Conservation (phyloP, 371 early-diverging fungal species). For the Circinella minor region DNA sequence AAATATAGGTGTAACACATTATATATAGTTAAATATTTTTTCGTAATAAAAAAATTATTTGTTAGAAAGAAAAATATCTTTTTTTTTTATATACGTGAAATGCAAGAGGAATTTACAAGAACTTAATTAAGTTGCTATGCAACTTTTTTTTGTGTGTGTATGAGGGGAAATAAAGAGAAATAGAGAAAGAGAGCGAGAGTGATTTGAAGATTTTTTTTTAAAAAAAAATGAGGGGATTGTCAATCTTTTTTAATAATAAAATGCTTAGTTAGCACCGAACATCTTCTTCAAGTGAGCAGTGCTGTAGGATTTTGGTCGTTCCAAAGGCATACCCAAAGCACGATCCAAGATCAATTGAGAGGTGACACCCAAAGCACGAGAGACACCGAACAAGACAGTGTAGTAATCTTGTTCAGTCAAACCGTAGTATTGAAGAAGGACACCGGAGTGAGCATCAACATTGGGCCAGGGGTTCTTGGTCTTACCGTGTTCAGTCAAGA, state of each 20-base stretch:
- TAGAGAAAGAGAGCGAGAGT: too few relatives aligned
- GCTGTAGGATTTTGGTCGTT: slow-evolving; percentile 95
- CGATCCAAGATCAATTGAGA: slow-evolving; percentile 95
- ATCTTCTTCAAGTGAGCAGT: slow-evolving; percentile 86
- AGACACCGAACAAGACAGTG: slow-evolving; percentile 99
- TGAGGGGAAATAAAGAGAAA: too few relatives aligned
- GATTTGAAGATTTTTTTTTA: too few relatives aligned
- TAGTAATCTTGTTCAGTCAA: slow-evolving; percentile 98
- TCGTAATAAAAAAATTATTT: too few relatives aligned
- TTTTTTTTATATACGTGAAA: too few relatives aligned
- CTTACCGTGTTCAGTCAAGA: slow-evolving; percentile 98
- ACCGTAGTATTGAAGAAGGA: slow-evolving; percentile 95
- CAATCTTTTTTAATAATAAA: not conserved
- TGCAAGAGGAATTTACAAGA: too few relatives aligned
- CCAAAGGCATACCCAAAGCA: slow-evolving; percentile 93
- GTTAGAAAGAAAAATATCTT: too few relatives aligned
- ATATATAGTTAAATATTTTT: too few relatives aligned
- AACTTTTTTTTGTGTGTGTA: too few relatives aligned
- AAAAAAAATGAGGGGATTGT: too few relatives aligned
- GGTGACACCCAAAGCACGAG: slow-evolving; percentile 89
- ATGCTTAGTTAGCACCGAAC: slow-evolving; percentile 58
- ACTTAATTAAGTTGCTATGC: too few relatives aligned
- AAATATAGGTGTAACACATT: too few relatives aligned
- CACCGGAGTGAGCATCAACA: slow-evolving; percentile 98
- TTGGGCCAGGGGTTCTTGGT: slow-evolving; percentile 99